Conservation (phyloP, 2,329 filamentous ascomycete genomes). For the Tolypocladium pustulatum region DNA sequence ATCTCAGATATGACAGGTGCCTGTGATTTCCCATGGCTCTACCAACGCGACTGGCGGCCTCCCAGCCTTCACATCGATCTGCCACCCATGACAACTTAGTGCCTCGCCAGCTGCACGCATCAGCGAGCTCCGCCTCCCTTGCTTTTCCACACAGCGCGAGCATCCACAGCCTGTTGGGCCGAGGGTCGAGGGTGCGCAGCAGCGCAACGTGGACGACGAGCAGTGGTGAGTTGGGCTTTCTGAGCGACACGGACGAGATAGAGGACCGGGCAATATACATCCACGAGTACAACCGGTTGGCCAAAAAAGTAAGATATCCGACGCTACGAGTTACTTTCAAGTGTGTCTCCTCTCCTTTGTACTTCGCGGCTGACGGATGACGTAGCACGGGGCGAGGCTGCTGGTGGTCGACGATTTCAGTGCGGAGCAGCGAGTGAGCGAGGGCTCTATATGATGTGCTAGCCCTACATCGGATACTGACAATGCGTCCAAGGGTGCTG, state of each 20-base stretch:
- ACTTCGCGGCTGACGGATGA: neutral
- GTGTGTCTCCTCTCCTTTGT: neutral
- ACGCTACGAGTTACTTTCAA: neutral
- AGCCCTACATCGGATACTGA: neutral
- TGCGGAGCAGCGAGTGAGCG: slow-evolving; percentile 20
- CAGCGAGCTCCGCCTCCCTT: slow-evolving; percentile 16
- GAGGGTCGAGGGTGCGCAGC: slow-evolving; percentile 19
- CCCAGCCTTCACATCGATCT: slow-evolving; percentile 9
- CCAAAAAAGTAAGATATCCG: slow-evolving; percentile 36
- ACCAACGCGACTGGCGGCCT: slow-evolving; percentile 16
- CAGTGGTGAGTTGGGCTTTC: slow-evolving; percentile 35
- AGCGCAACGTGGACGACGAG: slow-evolving; percentile 50
- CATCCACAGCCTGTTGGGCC: slow-evolving; percentile 11
- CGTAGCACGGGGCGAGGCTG: slow-evolving; percentile 41
- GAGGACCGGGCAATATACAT: slow-evolving; percentile 39
- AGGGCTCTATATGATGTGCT: neutral
- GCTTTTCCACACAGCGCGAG: slow-evolving; percentile 14
- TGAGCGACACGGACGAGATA: slow-evolving; percentile 38
- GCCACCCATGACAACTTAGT: slow-evolving; percentile 6
- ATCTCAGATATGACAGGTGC: neutral
- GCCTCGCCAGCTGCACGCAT: slow-evolving; percentile 9
- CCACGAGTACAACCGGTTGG: slow-evolving; percentile 49
- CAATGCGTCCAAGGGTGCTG: slow-evolving; percentile 8
- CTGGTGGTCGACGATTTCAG: slow-evolving; percentile 26
- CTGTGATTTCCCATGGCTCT: slow-evolving; percentile 5